phyloP scores from a whole-genome alignment of 2,329 filamentous ascomycete species.

The Xylaria sp. region DNA sequence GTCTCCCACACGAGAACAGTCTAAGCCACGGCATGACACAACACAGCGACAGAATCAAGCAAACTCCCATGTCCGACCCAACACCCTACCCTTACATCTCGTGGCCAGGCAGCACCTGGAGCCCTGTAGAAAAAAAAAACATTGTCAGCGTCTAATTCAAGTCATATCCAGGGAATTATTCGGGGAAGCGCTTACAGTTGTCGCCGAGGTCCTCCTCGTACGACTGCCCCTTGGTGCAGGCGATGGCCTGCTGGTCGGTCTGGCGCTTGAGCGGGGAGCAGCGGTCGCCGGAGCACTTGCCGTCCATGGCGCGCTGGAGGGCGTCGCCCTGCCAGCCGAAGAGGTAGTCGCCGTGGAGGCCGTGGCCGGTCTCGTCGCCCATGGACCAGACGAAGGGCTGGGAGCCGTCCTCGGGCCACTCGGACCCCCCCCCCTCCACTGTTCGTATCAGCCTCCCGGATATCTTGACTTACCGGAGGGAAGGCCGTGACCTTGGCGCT shows the following conservation, averaged over 20 bases:
- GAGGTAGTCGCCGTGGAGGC: constrained; percentile 43
- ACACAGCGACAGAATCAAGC: not conserved
- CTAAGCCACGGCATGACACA: constrained; percentile 2
- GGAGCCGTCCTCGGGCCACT: constrained; percentile 40
- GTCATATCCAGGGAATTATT: not conserved
- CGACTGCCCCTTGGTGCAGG: constrained; percentile 34
- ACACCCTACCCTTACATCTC: not conserved
- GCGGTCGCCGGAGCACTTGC: constrained; percentile 39
- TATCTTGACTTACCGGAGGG: constrained; percentile 28
- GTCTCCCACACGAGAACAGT: constrained; percentile 1
- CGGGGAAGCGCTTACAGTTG: constrained; percentile 14
- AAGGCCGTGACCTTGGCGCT: constrained; percentile 36
- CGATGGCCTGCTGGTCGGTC: constrained; percentile 35
- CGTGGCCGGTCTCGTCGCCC: constrained; percentile 41
- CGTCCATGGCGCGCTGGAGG: constrained; percentile 41
- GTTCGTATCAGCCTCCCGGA: constrained; percentile 29
- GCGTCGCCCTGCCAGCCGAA: constrained; percentile 44
- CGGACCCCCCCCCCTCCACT: too few species aligned
- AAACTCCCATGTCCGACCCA: not conserved
- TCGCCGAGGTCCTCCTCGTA: constrained; percentile 31
- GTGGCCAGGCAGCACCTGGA: constrained; percentile 20
- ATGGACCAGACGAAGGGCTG: constrained; percentile 38
- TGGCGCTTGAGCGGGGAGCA: constrained; percentile 36
- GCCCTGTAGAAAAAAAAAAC: constrained; percentile 15
- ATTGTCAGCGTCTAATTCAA: constrained; percentile 5